Base-by-base conservation (phyloP, 2,329 filamentous ascomycete genomes). In the Thelonectria blattea region DNA sequence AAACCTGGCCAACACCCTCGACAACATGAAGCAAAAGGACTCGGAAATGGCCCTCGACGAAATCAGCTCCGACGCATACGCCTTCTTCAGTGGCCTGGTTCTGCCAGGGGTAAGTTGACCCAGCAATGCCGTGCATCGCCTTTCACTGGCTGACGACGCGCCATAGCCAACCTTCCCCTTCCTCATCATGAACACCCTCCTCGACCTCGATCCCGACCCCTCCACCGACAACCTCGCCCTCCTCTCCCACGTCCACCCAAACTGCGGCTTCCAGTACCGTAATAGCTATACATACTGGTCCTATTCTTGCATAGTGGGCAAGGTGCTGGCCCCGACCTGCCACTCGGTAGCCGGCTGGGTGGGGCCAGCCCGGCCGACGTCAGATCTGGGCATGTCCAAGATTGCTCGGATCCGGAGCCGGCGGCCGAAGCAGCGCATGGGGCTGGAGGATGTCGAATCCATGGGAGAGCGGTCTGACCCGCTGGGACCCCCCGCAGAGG, bases 261-360 rank as follows among this genome's bases (percentile, higher is more conserved):
- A 88, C 65, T 88, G 87, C 64, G 90, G 90, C 15, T 92, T 93
- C 70, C 90, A 93, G 75, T 92, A 92, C 72, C 87, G 88, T 59
- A 83, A 80, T 68, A 88, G 87, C 58, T 89, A 89, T 71, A 92
- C 90, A 1, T 93, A 92, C 79, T 93, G 90, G 90, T 87, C 89
- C 3, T 84, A 87, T 12, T 80, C 83, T 18, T 90, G 84, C 66
- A 90, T 92, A 58, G 87, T 93, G 2, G 90, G 90, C 39, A 92
- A 91, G 71, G 90, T 93, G 3, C 79, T 93, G 8, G 89, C 87
- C 41, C 87, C 89, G 22, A 91, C 89, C 0, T 91, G 90, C 67
- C 85, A 83, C 64, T 84, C 89, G 56, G 82, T 91, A 18, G 89
- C 85, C 45, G 90, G 90, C 22, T 93, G 90, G 90, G 80, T 92